These are phyloP conservation scores for Penicillium sp. DNA, from an alignment of 2,329 filamentous ascomycete species.

Conservation along the genomic window DNA sequence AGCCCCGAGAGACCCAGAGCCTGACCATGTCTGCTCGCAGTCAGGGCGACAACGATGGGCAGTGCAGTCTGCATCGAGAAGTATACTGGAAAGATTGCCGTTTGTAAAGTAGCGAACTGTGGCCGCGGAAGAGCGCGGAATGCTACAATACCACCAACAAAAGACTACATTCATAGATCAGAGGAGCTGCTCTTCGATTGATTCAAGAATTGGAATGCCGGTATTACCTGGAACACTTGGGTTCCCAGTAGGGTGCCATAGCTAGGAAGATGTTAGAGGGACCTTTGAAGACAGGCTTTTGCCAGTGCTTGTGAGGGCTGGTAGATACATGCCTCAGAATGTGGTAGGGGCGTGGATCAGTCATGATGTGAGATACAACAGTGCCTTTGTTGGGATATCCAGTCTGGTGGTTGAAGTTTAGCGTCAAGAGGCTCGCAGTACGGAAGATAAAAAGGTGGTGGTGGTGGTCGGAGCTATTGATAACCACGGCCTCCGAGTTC, in stretches of 20 bases:
- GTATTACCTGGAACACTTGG: conserved; percentile 71
- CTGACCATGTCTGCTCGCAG: conserved; percentile 60
- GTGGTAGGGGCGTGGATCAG: conserved; percentile 32
- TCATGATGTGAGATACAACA: conserved; percentile 17
- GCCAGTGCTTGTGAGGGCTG: too few species aligned
- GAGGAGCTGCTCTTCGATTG: not conserved
- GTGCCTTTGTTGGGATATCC: not conserved
- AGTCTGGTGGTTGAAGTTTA: conserved; percentile 1
- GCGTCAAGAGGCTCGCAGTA: conserved; percentile 4
- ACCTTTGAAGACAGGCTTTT: not conserved
- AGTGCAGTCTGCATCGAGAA: conserved; percentile 76
- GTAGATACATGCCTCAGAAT: conserved; percentile 24
- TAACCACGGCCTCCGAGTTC: not conserved
- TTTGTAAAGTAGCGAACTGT: conserved; percentile 75
- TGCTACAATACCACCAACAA: conserved; percentile 65
- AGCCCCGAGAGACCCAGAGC: conserved; percentile 27
- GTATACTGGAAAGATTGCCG: conserved; percentile 72
- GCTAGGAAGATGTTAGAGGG: conserved; percentile 41
- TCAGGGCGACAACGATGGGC: conserved; percentile 67
- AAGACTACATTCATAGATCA: conserved; percentile 51
- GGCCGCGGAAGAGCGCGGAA: conserved; percentile 71
- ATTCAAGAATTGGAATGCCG: not conserved
- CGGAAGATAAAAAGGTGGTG: not conserved
- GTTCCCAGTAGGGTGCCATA: conserved; percentile 85
- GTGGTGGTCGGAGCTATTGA: conserved; percentile 1